Evolutionary conservation across 371 early-diverging fungal species (phyloP), one percentile per base, ranked within the genome.

Genomic region (Basidiobolus meristosporus): DNA sequence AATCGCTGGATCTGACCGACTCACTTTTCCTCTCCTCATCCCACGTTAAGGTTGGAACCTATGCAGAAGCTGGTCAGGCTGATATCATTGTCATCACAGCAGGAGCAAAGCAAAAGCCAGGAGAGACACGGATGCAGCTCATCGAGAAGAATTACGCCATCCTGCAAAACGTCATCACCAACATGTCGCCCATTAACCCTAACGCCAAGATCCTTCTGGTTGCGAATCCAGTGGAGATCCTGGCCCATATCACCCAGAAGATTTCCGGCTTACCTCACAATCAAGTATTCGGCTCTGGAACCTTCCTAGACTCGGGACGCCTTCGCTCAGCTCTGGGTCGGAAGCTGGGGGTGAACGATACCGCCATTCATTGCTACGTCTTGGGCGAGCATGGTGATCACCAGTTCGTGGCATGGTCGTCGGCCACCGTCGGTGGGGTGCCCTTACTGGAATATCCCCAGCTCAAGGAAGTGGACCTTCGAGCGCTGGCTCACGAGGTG

Each of bases 1-100:
- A 87, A 51, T 73, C 68, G 0, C 56, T 79, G 11, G 88, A 87
- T 65, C 58, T 87, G 19, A 62, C 66, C 35, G 88, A 87, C 46
- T 77, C 77, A 15, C 63, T 72, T 26, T 73, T 77, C 45, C 59
- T 83, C 42, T 62, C 72, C 31, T 60, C 63, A 20, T 71, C 81
- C 18, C 51, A 52, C n/a, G 64, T 84, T 35, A 68, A 68, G 22
- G 56, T 46, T 28, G 82, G 58, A 4, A 52, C 68, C 12, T 49
- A 53, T 34, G 45, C 71, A 48, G 84, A 88, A 40, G 83, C 81
- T 1, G 85, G 88, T 7, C 78, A 84, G 47, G 63, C 68, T 15
- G 85, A 89, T 46, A 73, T 89, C 23, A 78, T 89, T 44, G 68
- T 89, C 36, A 59, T 87, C 39, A 83, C 88, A 10, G 89, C 90